Evolutionary conservation across 2,329 filamentous ascomycete genomes (phyloP).

Genomic region (Cladobotryum mycophilum): DNA sequence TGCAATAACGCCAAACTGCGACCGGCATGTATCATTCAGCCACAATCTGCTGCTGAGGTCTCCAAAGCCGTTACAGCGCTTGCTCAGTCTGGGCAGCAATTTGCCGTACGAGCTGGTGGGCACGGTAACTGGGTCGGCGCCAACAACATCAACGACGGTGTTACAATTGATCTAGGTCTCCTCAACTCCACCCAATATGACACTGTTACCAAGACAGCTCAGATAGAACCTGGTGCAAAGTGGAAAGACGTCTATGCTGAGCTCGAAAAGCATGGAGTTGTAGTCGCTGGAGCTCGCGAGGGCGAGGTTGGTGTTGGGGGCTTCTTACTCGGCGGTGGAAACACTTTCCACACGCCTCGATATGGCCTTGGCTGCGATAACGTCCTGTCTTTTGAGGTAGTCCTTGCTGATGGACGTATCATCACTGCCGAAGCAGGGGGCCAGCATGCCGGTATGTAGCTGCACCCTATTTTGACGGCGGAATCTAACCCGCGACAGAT

Average conservation of each 20-base stretch:
- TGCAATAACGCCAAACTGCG: no score
- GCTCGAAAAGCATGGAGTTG: background rate
- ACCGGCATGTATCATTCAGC: constrained; percentile 31
- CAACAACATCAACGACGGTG: constrained; percentile 31
- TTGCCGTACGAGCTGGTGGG: constrained; percentile 34
- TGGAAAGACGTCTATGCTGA: background rate
- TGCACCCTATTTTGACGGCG: background rate
- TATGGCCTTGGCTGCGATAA: constrained; percentile 27
- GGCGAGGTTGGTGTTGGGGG: background rate
- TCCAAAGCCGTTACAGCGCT: constrained; percentile 29
- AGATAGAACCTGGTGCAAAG: background rate
- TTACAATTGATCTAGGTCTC: constrained; percentile 30
- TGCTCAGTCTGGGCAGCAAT: constrained; percentile 23
- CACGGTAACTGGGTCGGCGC: constrained; percentile 27
- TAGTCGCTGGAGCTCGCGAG: background rate
- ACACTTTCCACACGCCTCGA: constrained; percentile 1
- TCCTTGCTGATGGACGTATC: constrained; percentile 24
- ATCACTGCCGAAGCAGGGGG: constrained; percentile 15
- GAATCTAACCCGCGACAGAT: constrained; percentile 22
- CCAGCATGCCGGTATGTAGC: constrained; percentile 8
- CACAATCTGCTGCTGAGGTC: constrained; percentile 29
- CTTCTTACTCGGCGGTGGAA: background rate
- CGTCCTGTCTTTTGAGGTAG: constrained; percentile 26
- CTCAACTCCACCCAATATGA: background rate
- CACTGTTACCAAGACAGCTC: background rate